Conservation (phyloP, 352 stramenopile species). For the Phytopythium sindhum region DNA sequence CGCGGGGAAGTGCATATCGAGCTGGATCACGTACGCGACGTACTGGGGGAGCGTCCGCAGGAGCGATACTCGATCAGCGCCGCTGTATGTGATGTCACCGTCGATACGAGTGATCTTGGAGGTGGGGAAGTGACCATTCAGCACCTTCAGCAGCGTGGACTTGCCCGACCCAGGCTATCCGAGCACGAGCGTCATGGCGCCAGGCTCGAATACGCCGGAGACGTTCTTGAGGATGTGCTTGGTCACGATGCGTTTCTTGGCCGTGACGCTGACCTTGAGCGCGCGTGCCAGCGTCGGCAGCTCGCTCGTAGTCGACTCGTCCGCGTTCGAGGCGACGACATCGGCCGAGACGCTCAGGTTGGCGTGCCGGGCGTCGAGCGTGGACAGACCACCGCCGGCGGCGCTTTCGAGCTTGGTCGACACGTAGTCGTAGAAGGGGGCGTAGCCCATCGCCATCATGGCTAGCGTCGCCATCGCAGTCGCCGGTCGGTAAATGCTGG, state of each 20-base stretch:
- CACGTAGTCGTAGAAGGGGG: not conserved
- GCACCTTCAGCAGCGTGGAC: not conserved
- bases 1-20: no score
- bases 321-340: not conserved
- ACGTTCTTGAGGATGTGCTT: conserved; percentile 1
- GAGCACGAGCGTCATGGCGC: conserved; percentile 32
- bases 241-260: not conserved
- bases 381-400: not conserved
- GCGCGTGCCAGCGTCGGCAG: not conserved
- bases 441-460: not conserved
- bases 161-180: not conserved
- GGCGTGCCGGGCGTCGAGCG: not conserved
- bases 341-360: not conserved
- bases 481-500: not conserved
- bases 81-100: no score
- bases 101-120: no score
- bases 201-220: conserved; percentile 33
- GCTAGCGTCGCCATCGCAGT: not conserved
- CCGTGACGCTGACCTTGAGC: not conserved
- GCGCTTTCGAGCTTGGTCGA: not conserved
- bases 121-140: not conserved
- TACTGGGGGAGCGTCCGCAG: no score
- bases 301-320: not conserved
- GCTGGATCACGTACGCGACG: no score
- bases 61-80: no score